These are phyloP conservation scores for Phytophthora citricola DNA, from an alignment of 352 stramenopile genomes.

Conservation along the genomic window DNA sequence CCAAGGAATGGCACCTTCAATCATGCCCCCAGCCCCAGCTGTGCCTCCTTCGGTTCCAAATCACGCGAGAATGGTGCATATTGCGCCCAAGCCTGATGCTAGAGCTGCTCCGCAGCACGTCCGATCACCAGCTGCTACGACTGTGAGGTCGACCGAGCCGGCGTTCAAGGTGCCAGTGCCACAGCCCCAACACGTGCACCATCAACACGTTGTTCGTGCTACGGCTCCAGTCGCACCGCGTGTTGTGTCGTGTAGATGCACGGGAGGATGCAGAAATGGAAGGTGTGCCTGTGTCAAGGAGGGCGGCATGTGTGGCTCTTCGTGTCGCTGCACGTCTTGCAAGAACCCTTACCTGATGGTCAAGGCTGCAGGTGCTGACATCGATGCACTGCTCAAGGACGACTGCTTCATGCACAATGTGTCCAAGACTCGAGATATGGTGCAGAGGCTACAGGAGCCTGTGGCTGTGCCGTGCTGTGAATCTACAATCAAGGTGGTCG, in stretches of 20 bases:
- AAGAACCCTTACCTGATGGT: slow-evolving; percentile 90
- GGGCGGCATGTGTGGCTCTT: slow-evolving; percentile 74
- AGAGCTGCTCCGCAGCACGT: slow-evolving; percentile 25
- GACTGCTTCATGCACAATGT: slow-evolving; percentile 91
- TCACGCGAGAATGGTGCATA: slow-evolving; percentile 64
- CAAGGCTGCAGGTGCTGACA: slow-evolving; percentile 75
- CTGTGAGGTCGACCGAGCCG: slow-evolving; percentile 14
- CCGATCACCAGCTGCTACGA: slow-evolving; percentile 8
- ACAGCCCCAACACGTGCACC: slow-evolving; percentile 14
- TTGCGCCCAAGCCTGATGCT: slow-evolving; percentile 72
- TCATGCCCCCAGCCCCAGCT: slow-evolving; percentile 33
- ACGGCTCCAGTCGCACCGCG: slow-evolving; percentile 36
- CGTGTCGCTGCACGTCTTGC: slow-evolving; percentile 85
- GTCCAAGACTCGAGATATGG: slow-evolving; percentile 87
- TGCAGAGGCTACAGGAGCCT: slow-evolving; percentile 69
- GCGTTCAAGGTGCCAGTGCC: slow-evolving; percentile 20
- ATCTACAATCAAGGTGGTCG: slow-evolving; percentile 65
- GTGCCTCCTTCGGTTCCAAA: slow-evolving; percentile 28
- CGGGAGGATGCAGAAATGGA: slow-evolving; percentile 80
- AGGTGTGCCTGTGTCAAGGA: slow-evolving; percentile 87
- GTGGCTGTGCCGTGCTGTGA: slow-evolving; percentile 73
- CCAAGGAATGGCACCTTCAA: slow-evolving; percentile 51
- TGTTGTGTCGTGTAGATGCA: slow-evolving; percentile 81
- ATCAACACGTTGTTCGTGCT: slow-evolving; percentile 17
- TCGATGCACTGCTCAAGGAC: slow-evolving; percentile 76